A percentile compares a stretch with the other conserved stretches of the same genome.
Evolutionary conservation across 169 alveolate genomes (phyloP).

Genomic region (Blepharisma undulans): DNA sequence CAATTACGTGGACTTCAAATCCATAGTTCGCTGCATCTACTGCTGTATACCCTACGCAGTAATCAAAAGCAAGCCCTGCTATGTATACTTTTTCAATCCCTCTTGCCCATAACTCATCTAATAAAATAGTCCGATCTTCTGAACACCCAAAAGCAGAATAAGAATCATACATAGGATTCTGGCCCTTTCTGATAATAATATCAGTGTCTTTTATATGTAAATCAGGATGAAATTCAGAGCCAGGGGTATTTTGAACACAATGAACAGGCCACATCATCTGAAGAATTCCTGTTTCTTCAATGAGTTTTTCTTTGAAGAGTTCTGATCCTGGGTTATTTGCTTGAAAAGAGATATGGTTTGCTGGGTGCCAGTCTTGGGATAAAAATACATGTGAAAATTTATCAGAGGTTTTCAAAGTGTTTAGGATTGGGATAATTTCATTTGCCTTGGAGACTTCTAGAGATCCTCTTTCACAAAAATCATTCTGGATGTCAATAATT

Average conservation of each 20-base stretch:
- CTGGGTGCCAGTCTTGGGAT: conserved; percentile 76
- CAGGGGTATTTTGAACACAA: conserved; percentile 70
- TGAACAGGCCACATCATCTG: conserved; percentile 77
- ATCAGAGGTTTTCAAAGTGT: conserved; percentile 50
- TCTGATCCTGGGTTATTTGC: conserved; percentile 57
- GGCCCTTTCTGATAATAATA: conserved; percentile 60
- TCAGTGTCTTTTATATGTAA: conserved; percentile 47
- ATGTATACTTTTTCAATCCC: conserved; percentile 46
- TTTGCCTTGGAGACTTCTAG: conserved; percentile 58
- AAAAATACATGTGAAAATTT: conserved; percentile 44
- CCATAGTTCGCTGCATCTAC: conserved; percentile 70
- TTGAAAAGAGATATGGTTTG: conserved; percentile 60
- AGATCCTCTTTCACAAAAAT: conserved; percentile 84
- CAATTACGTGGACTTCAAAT: conserved; percentile 54
- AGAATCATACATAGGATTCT: conserved; percentile 46
- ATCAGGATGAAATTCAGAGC: conserved; percentile 65
- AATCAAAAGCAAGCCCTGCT: conserved; percentile 79
- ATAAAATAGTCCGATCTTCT: conserved; percentile 60
- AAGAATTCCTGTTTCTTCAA: conserved; percentile 42
- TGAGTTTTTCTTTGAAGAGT: conserved; percentile 32
- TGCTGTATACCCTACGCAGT: conserved; percentile 80
- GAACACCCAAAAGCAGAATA: conserved; percentile 75
- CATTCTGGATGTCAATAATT: conserved; percentile 78
- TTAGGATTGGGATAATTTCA: conserved; percentile 62
- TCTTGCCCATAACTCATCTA: conserved; percentile 32